Evolutionary conservation across 164 flowering plant genomes (phyloP), one percentile per base, ranked within the genome.

Genomic region (Umbellularia californica): DNA sequence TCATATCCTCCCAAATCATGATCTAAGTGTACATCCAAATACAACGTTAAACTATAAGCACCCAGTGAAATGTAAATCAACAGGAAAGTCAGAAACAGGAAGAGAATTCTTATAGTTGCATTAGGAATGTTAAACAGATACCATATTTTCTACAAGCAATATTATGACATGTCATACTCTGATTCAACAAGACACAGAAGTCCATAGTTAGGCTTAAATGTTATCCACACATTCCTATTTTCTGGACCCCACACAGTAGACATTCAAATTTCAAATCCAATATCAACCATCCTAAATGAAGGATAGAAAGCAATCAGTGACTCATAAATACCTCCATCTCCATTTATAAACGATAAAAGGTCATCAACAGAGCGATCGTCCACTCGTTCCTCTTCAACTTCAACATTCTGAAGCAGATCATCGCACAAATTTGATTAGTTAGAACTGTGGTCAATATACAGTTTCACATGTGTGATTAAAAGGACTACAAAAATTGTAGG

Each of bases 321-420:
- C 51, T 72, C 63, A 41, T 2, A 23, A 14, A 55, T 80, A 83
- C 84, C 89, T 83, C 76, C 83, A 77, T 78, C 77, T 69, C 92
- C 92, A 85, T 89, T 94, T 41, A 94, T 94, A 81, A 88, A 94
- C 65, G 96, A 89, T 70, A 94, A 83, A 10, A 94, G 92, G 72
- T 92, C 98, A 78, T 94, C 97, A 27, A 94, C 93, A 24, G 98
- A 92, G 5, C 98, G 94, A 0, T 92, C 90, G 78, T 94, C 98
- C 52, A 82, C 90, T 70, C 47, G 89, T 79, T 90, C 90, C 77
- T 83, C 89, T 80, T 89, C 96, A 77, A 81, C 84, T 79, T 90
- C 97, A 75, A 84, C 84, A 82, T 84, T 88, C 98, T 94, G 87
- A 75, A 83, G 83, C 33, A 82, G 35, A 77, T 15, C 50, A 27